Evolutionary conservation across 179 eudicot species (phyloP).

Genomic region (Spinacia oleracea): DNA sequence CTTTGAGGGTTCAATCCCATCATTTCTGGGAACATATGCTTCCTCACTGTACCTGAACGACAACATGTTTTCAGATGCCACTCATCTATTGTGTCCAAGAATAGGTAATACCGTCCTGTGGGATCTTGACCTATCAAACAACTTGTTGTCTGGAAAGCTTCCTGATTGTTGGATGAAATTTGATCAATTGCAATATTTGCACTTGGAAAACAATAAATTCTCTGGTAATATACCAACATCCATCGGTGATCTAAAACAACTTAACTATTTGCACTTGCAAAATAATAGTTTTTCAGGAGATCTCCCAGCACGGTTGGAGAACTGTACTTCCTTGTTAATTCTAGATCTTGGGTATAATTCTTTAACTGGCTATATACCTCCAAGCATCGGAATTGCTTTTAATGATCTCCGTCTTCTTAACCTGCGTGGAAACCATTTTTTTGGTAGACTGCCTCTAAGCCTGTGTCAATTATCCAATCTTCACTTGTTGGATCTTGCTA

Average conservation of each 20-base stretch:
- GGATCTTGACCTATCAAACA: constrained; percentile 32
- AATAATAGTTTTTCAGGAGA: constrained; percentile 36
- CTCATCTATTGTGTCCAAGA: constrained; percentile 23
- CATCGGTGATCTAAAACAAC: not conserved
- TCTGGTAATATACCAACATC: constrained; percentile 33
- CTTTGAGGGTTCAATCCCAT: constrained; percentile 22
- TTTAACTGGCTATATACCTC: constrained; percentile 33
- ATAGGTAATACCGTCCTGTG: not conserved
- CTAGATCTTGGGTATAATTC: constrained; percentile 39
- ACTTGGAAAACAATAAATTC: constrained; percentile 17
- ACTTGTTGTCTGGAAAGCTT: constrained; percentile 28
- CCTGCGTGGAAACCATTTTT: constrained; percentile 32
- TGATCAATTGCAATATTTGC: not conserved
- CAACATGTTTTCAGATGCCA: constrained; percentile 28
- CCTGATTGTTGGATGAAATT: constrained; percentile 25
- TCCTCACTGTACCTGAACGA: constrained; percentile 25
- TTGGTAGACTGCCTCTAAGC: constrained; percentile 29
- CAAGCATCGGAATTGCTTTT: constrained; percentile 27
- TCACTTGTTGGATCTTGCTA: constrained; percentile 31
- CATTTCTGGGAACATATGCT: not conserved
- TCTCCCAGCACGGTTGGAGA: constrained; percentile 31
- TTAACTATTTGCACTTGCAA: constrained; percentile 23
- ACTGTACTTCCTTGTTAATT: constrained; percentile 21
- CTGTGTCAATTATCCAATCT: constrained; percentile 17
- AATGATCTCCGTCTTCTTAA: constrained; percentile 17